Percentiles rank a stretch among this genome's conserved stretches.
These are phyloP conservation scores for Endotrypanum monterogeii DNA, from an alignment of 208 protist genomes.

Conservation along the genomic window DNA sequence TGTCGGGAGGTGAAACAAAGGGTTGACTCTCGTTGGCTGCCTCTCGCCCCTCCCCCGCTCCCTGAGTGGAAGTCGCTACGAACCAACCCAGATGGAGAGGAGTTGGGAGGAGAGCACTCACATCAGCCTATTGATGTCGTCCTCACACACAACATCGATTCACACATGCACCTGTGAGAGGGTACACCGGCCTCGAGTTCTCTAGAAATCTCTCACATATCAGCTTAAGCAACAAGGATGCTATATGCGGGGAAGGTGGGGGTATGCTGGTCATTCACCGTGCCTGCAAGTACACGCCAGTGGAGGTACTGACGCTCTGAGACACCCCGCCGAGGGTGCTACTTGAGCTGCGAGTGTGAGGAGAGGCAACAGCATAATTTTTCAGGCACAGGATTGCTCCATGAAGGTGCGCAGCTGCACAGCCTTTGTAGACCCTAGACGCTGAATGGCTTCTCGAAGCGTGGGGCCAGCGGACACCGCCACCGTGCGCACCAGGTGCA, in stretches of 20 bases:
- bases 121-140: too few relatives aligned
- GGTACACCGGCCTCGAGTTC: background rate
- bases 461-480: slow-evolving; percentile 31
- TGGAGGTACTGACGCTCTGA: background rate
- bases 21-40: too few relatives aligned
- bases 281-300: background rate
- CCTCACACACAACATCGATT: too few relatives aligned
- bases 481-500: slow-evolving; percentile 40
- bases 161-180: too few relatives aligned
- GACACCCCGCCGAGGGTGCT: background rate
- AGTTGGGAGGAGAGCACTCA: too few relatives aligned
- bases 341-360: too few relatives aligned
- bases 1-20: too few relatives aligned
- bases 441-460: slow-evolving; percentile 59
- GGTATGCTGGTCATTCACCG: background rate
- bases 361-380: background rate
- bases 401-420: slow-evolving; percentile 61
- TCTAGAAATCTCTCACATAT: background rate
- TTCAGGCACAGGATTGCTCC: slow-evolving; percentile 44
- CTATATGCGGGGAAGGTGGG: background rate
- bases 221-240: background rate
- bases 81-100: too few relatives aligned
- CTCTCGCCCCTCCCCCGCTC: too few relatives aligned
- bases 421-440: slow-evolving; percentile 36
- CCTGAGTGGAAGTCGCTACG: too few relatives aligned